These are phyloP conservation scores for Saturnispora diversa DNA, from an alignment of 805 yeast species.

Conservation along the genomic window DNA sequence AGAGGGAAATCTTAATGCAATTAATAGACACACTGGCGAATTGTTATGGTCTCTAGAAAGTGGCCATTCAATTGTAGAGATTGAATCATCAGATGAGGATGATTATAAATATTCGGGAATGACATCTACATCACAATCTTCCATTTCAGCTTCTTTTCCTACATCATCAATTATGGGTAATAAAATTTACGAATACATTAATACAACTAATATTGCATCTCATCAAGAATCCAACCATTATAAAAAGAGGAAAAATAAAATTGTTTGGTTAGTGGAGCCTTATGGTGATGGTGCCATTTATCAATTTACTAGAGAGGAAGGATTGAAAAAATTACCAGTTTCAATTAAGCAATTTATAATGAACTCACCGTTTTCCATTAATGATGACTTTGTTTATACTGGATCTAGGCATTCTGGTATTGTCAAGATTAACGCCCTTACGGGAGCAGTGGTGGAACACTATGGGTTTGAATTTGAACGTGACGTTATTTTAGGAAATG, in stretches of 20 bases:
- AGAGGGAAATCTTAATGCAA: conserved; percentile 81
- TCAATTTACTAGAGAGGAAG: conserved; percentile 66
- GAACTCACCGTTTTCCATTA: conserved; percentile 79
- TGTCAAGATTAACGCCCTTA: conserved; percentile 60
- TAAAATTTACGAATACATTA: neutral
- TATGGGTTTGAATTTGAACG: conserved; percentile 36
- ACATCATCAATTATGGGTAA: neutral
- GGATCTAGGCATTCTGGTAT: conserved; percentile 74
- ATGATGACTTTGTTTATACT: conserved; percentile 79
- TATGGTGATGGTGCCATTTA: conserved; percentile 75
- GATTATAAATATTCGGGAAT: neutral
- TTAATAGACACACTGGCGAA: conserved; percentile 67
- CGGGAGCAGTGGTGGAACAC: conserved; percentile 64
- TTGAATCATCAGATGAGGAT: conserved; percentile 19
- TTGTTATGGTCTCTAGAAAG: conserved; percentile 69
- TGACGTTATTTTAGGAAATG: conserved; percentile 1
- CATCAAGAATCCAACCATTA: neutral
- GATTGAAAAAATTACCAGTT: conserved; percentile 75
- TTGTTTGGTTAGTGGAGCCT: conserved; percentile 88
- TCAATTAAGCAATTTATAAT: conserved; percentile 67
- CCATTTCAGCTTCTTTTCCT: neutral
- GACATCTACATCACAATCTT: conserved; percentile 8
- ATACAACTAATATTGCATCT: neutral
- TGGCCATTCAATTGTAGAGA: conserved; percentile 49
- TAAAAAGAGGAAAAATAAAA: conserved; percentile 17